These are phyloP conservation scores for Bonia amplexicaulis DNA, from an alignment of 176 grass and related monocot species.

Conservation along the genomic window DNA sequence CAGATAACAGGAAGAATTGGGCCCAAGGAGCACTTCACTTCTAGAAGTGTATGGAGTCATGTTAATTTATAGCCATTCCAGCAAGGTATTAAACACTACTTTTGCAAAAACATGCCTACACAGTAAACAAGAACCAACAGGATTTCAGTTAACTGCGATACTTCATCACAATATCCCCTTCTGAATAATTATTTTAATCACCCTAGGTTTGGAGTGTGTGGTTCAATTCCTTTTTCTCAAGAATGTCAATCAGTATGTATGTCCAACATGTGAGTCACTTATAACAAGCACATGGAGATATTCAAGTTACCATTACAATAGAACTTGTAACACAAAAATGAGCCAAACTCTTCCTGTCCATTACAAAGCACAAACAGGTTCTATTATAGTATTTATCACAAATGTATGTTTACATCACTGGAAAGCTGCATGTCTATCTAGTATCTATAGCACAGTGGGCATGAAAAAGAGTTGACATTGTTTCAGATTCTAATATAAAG, in stretches of 20 bases:
- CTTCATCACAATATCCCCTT: neutral
- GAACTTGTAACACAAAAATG: neutral
- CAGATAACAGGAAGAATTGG: neutral
- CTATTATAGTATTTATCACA: neutral
- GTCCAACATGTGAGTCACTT: neutral
- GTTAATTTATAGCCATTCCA: slow-evolving; percentile 1
- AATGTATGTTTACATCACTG: neutral
- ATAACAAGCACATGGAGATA: neutral
- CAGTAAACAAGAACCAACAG: neutral
- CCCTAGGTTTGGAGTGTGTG: neutral
- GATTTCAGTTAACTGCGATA: neutral
- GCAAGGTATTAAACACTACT: slow-evolving; percentile 5
- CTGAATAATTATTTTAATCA: neutral
- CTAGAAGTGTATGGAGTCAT: neutral
- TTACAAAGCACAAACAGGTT: slow-evolving; percentile 1
- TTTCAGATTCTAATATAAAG: slow-evolving; percentile 5
- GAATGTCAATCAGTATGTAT: neutral
- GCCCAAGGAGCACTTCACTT: neutral
- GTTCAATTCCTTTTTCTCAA: neutral
- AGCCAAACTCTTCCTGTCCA: neutral
- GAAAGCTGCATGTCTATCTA: slow-evolving; percentile 1
- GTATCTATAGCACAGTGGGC: neutral
- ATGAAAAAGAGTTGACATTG: neutral
- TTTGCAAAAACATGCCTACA: neutral
- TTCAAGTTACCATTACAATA: slow-evolving; percentile 2